Base-by-base conservation (phyloP, 2,329 filamentous ascomycete genomes). In the Aquanectria penicillioides region DNA sequence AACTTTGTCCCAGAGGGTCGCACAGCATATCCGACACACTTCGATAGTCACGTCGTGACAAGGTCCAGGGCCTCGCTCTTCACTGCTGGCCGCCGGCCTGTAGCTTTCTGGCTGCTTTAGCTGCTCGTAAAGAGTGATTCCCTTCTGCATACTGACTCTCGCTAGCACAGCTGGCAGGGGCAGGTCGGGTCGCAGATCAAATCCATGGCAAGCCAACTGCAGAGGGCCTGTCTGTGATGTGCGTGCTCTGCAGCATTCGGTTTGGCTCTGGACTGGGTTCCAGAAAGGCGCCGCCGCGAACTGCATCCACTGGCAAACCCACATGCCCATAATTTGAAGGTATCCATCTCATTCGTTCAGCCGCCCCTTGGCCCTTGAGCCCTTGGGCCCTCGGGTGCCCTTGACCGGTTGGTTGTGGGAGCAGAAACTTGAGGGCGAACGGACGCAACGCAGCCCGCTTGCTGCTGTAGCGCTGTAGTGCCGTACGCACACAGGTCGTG, bases 221-320 rank as follows among this genome's bases (percentile, higher is more conserved):
- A 67, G 40, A 53, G 15, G 38, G 59, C 51, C 50, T 52, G 64
- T 59, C 38, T 54, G 50, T 62, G 59, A 60, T 61, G 59, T 65
- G 61, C 63, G 62, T 61, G 57, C 51, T 59, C 43, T 64, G 60
- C 52, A 55, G 59, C 38, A 52, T 34, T n/a, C n/a, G n/a, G n/a
- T n/a, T n/a, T n/a, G n/a, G n/a, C n/a, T n/a, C n/a, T n/a, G n/a
- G n/a, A n/a, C n/a, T 61, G 57, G 38, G 43, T 47, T 50, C 47
- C 29, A 50, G 37, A 50, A 40, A 57, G 37, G 28, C 25, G 51
- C 20, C 15, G 31, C 43, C 43, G 56, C 64, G 61, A 63, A 66
- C 65, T 57, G 63, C 65, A 67, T 63, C 63, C 65, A 68, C 65
- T 49, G 46, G 44, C 33, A 17, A 61, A 40, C 37, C 43, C 48